Conservation (phyloP, 192 early-diverging fungal species). For the Rhizophagus sp. region DNA sequence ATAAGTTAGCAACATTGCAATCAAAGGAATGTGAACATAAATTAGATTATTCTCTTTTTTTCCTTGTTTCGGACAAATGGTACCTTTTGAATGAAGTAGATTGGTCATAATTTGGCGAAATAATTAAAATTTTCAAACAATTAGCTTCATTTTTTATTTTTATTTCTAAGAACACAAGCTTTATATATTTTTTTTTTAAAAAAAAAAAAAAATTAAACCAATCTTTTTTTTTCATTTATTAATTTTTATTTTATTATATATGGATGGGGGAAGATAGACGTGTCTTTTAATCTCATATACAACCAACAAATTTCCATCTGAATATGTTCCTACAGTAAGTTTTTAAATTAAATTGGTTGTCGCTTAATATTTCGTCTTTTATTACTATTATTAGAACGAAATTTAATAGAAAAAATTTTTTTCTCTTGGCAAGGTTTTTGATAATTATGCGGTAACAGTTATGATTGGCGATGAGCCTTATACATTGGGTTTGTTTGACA, state of each 20-base stretch:
- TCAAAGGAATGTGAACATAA: not conserved
- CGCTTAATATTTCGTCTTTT: constrained; percentile 5
- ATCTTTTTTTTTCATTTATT: not conserved
- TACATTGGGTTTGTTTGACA: constrained; percentile 94
- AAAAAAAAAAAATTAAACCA: not conserved
- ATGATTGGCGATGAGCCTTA: constrained; percentile 98
- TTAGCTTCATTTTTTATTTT: too few species aligned
- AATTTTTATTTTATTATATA: not conserved
- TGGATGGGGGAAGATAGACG: constrained; percentile 54
- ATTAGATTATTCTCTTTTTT: not conserved
- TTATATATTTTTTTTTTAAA: too few species aligned
- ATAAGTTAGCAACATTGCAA: not conserved
- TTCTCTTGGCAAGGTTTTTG: constrained; percentile 69
- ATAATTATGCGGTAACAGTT: constrained; percentile 98
- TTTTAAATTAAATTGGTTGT: not conserved
- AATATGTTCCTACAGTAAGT: constrained; percentile 94
- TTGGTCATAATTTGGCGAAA: not conserved
- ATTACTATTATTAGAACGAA: not conserved
- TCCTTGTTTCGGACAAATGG: not conserved
- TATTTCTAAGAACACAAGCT: too few species aligned
- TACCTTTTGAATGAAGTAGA: not conserved
- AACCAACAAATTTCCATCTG: constrained; percentile 94
- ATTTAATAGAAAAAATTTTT: not conserved
- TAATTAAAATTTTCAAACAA: too few species aligned
- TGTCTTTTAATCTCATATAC: constrained; percentile 95